phyloP scores from a whole-genome alignment of 345 rosid species.

The Laguncularia racemosa region DNA sequence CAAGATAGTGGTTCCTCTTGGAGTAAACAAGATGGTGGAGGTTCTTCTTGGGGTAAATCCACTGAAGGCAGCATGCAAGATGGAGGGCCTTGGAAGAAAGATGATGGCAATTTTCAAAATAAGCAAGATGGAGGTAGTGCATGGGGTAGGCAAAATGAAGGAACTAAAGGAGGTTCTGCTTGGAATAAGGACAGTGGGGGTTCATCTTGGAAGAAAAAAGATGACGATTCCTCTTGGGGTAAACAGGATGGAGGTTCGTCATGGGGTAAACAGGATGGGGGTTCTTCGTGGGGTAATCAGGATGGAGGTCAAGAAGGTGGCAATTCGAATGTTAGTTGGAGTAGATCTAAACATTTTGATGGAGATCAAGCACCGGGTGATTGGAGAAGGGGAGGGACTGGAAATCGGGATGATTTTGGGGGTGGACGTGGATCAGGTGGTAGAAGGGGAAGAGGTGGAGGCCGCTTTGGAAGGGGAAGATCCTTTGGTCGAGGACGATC shows the following conservation, averaged over 20 bases:
- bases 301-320: not conserved
- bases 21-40: conserved; percentile 13
- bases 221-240: conserved; percentile 9
- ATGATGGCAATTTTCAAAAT: conserved; percentile 1
- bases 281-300: not conserved
- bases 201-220: conserved; percentile 14
- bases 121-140: not conserved
- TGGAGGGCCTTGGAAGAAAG: conserved; percentile 6
- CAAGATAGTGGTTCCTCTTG: conserved; percentile 8
- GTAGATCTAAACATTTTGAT: conserved; percentile 1
- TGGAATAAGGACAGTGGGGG: not conserved
- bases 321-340: too few relatives aligned
- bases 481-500: conserved; percentile 19
- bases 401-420: conserved; percentile 8
- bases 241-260: conserved; percentile 5
- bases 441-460: conserved; percentile 28
- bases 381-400: conserved; percentile 13
- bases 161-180: not conserved
- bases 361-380: conserved; percentile 12
- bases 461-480: conserved; percentile 25
- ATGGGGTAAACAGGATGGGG: not conserved
- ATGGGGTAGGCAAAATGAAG: not conserved
- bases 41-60: conserved; percentile 14
- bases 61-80: conserved; percentile 4
- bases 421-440: conserved; percentile 31